phyloP scores from a whole-genome alignment of 306 rosid species.

The Castanospermum australe region DNA sequence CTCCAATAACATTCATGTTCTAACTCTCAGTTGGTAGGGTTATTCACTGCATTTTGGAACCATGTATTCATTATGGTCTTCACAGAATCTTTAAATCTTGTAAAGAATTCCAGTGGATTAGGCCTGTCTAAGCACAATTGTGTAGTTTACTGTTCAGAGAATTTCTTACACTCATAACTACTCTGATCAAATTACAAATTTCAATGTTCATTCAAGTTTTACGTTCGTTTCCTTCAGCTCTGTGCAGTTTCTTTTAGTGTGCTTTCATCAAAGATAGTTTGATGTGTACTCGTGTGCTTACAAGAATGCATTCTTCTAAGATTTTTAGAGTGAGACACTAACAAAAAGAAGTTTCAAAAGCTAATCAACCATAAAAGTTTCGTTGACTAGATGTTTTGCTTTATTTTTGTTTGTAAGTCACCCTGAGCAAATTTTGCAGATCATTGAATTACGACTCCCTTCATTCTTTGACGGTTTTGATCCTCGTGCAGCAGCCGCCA shows the following conservation, averaged over 20 bases:
- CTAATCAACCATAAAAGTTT: neutral
- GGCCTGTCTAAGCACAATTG: neutral
- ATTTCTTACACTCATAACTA: neutral
- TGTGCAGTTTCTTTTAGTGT: neutral
- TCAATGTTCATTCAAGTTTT: neutral
- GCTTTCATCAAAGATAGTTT: neutral
- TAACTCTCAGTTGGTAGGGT: neutral
- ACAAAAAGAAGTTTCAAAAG: neutral
- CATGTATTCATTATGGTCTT: neutral
- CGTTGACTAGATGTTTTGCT: neutral
- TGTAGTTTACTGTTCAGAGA: neutral
- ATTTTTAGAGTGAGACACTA: neutral
- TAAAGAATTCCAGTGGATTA: neutral
- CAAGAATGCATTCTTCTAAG: too few relatives aligned
- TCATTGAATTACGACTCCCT: conserved; percentile 62
- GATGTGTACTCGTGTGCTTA: neutral
- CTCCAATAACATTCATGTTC: neutral
- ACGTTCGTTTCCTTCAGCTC: neutral
- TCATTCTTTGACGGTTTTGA: conserved; percentile 65
- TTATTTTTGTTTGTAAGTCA: neutral
- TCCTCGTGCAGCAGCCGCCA: conserved; percentile 67
- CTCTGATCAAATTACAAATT: conserved; percentile 8
- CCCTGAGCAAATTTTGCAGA: conserved; percentile 34
- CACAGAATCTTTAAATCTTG: neutral
- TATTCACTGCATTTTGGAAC: conserved; percentile 7